A percentile compares a stretch with the other conserved stretches of the same genome.
phyloP scores from a whole-genome alignment of 2,329 filamentous ascomycete species.

The Chrysosporium keratinophilum region DNA sequence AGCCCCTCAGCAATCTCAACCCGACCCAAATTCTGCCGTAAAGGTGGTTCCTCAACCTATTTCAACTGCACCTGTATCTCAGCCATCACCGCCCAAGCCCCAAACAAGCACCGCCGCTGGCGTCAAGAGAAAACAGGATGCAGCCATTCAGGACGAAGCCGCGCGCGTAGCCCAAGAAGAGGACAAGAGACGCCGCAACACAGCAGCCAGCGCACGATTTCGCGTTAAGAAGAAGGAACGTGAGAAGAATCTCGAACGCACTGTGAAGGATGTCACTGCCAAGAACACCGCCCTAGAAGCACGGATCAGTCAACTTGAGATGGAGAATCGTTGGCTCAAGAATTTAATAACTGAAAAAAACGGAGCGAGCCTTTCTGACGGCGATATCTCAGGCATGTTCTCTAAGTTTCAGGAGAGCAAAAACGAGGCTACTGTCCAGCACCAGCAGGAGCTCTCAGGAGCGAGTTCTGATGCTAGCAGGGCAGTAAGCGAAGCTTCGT shows the following conservation, averaged over 20 bases:
- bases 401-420: slow-evolving; percentile 32
- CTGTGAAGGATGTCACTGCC: slow-evolving; percentile 71
- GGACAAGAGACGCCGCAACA: slow-evolving; percentile 82
- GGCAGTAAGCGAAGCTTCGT: neutral
- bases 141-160: slow-evolving; percentile 55
- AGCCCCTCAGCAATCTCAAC: neutral
- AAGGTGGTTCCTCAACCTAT: neutral
- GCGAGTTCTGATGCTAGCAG: neutral
- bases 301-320: slow-evolving; percentile 66
- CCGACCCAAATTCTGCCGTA: neutral
- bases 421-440: slow-evolving; percentile 17
- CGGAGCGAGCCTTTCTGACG: slow-evolving; percentile 37
- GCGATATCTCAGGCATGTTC: slow-evolving; percentile 33
- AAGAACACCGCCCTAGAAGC: slow-evolving; percentile 64
- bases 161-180: slow-evolving; percentile 70
- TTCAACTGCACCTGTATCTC: neutral
- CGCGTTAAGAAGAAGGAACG: slow-evolving; percentile 94
- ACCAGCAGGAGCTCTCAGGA: slow-evolving; percentile 9
- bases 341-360: slow-evolving; percentile 75
- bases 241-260: slow-evolving; percentile 72
- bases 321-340: slow-evolving; percentile 73
- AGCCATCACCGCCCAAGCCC: neutral
- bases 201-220: slow-evolving; percentile 78
- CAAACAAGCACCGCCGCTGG: neutral
- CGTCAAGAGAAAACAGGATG: slow-evolving; percentile 14